Evolutionary conservation across 306 rosid genomes (phyloP), one percentile per base, ranked within the genome.

Genomic region (Dryas drummondii): DNA sequence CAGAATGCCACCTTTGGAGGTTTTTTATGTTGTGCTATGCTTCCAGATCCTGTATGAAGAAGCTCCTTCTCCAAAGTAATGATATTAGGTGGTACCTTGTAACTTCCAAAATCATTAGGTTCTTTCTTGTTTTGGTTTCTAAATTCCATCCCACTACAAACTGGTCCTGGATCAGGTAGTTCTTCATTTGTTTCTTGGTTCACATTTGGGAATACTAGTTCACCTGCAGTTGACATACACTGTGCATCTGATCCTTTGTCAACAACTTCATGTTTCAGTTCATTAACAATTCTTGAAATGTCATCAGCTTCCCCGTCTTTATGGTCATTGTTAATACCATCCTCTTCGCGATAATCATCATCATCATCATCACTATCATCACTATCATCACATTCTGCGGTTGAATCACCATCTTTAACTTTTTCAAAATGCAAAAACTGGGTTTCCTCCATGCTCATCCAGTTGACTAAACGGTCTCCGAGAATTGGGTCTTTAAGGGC

Each of bases 391-490:
- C 64, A 82, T 50, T 86, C 86, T 81, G 84, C 86, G 17, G 65
- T 37, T 57, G 81, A 79, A 45, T 88, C 80, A 50, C 64, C 44
- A 42, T 87, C 88, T 81, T 84, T 87, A 6, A 74, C 57, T 50
- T 80, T 93, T 67, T 79, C 93, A 55, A 12, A 68, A 49, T 57
- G 70, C 63, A 81, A 71, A 71, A 73, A 78, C 75, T 86, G 92
- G 27, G 80, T 88, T 58, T 90, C 91, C 60, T 87, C 94, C 87
- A 81, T 82, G 89, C 88, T 87, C 91, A 93, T 87, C 98, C 93
- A 93, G 82, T 83, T 91, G 64, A 93, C 85, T 76, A 80, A 63
- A 41, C 71, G 40, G 37, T 86, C 81, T 54, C 73, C 80, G 22
- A 66, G 67, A 50, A 45, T 66, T 41, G 61, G 46, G 51, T 82